These are phyloP conservation scores for Ceratocystis ficicola DNA, from an alignment of 2,329 filamentous ascomycete species.

Conservation along the genomic window DNA sequence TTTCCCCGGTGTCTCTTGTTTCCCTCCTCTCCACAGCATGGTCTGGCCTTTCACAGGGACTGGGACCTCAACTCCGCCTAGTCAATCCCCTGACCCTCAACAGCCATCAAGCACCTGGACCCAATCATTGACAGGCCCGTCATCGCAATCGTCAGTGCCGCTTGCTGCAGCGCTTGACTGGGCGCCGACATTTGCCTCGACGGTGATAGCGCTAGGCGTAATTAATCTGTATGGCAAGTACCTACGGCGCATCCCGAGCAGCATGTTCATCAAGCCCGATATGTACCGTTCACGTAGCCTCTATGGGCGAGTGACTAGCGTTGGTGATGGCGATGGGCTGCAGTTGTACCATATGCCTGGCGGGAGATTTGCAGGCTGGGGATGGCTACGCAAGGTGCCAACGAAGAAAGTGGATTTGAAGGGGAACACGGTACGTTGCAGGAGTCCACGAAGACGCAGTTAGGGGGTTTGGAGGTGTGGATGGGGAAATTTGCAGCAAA, in stretches of 20 bases:
- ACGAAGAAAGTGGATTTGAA: constrained; percentile 55
- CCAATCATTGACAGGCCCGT: constrained; percentile 29
- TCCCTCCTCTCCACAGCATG: constrained; percentile 26
- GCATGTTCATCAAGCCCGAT: constrained; percentile 59
- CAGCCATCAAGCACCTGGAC: constrained; percentile 30
- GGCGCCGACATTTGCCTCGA: constrained; percentile 31
- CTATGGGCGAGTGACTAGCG: constrained; percentile 78
- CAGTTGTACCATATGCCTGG: constrained; percentile 89
- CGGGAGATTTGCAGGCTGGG: constrained; percentile 79
- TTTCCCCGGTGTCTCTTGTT: not conserved
- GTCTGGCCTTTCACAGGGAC: constrained; percentile 33
- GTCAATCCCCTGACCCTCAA: constrained; percentile 24
- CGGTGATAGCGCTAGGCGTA: constrained; percentile 31
- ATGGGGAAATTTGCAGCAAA: not conserved
- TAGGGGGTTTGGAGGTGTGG: not conserved
- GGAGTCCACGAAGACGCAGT: not conserved
- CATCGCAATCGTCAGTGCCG: constrained; percentile 22
- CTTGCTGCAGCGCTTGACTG: constrained; percentile 32
- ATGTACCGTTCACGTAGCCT: constrained; percentile 66
- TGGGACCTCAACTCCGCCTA: constrained; percentile 1
- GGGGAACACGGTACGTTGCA: constrained; percentile 56
- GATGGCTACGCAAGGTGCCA: constrained; percentile 72
- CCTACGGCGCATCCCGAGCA: constrained; percentile 70
- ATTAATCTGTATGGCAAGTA: constrained; percentile 57
- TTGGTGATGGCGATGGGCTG: constrained; percentile 95